Evolutionary conservation across 2,329 filamentous ascomycete species (phyloP), one percentile per base, ranked within the genome.

Genomic region (Colletotrichum melonis): DNA sequence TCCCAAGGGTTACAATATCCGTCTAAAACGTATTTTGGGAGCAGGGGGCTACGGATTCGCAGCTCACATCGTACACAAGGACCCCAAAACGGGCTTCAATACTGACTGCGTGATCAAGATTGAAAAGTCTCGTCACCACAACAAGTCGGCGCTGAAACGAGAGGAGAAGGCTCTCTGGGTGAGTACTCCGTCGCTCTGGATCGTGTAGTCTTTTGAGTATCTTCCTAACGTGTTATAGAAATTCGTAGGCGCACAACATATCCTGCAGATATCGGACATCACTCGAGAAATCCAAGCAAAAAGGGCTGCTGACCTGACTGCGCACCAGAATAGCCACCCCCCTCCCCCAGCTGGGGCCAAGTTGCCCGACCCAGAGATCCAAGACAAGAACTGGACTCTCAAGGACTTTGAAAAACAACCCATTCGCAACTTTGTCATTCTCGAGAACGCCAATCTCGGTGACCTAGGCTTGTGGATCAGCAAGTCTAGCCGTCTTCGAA

Each of bases 361-460:
- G 58, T 9, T 49, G 49, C 32, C 38, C 24, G 3, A 19, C 22
- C 2, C 58, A 62, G 49, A 62, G 28, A 19, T 8, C 6, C 24
- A 24, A 38, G 73, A 74, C 28, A 12, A 30, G 26, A 46, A 30
- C 6, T 73, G 71, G 71, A 38, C 38, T 1, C 55, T 73, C 14
- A 30, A 49, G 5, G 32, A 56, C 11, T 66, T 73, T 26, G 30
- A 22, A 14, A 26, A 38, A 14, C 32, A 76, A 74, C 60, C 69
- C 26, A 35, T 63, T 4, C 14, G 42, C 46, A 32, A 72, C 4
- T 74, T 76, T 22, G 60, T 80, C 38, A 71, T 80, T 2, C 63
- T 81, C 49, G 81, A 82, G 62, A 78, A 76, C 67, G 73, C 76
- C 32, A 70, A 77, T 11, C 72, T 74, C 14, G 78, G 80, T 7